Percentiles rank a stretch among this genome's conserved stretches.
phyloP scores from a whole-genome alignment of 2,329 filamentous ascomycete genomes.

The Coniochaeta sp. region DNA sequence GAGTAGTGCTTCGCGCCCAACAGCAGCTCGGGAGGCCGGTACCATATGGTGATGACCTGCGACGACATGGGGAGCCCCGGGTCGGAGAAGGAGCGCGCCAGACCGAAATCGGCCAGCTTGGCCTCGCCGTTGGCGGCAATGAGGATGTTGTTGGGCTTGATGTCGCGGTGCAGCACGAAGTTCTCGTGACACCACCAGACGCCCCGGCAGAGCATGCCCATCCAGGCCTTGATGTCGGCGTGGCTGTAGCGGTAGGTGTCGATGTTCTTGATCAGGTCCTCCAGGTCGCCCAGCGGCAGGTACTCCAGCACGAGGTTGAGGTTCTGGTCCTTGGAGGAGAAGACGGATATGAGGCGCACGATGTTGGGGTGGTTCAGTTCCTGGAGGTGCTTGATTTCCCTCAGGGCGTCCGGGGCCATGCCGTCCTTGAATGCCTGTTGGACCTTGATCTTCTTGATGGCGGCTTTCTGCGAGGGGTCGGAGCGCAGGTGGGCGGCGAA shows the following conservation, averaged over 20 bases:
- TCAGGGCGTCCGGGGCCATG: conserved; percentile 87
- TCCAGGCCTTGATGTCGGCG: conserved; percentile 96
- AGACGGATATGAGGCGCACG: conserved; percentile 85
- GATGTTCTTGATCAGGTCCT: conserved; percentile 86
- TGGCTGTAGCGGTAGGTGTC: conserved; percentile 72
- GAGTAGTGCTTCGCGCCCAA: conserved; percentile 87
- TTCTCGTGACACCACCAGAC: conserved; percentile 97
- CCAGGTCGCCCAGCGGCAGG: conserved; percentile 86
- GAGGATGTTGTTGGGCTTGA: conserved; percentile 97
- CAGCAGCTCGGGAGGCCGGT: conserved; percentile 87
- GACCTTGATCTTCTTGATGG: conserved; percentile 90
- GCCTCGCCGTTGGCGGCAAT: conserved; percentile 90
- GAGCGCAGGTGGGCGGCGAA: conserved; percentile 76
- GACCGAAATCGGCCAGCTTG: conserved; percentile 95
- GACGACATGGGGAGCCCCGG: conserved; percentile 78
- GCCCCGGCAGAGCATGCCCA: conserved; percentile 90
- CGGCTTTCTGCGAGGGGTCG: conserved; percentile 69
- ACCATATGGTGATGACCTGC: conserved; percentile 96
- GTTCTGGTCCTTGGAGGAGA: conserved; percentile 93
- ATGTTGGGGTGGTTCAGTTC: conserved; percentile 94
- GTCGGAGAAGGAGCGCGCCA: conserved; percentile 83
- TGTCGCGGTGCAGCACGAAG: conserved; percentile 90
- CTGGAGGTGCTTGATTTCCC: conserved; percentile 91
- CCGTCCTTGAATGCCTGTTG: conserved; percentile 84
- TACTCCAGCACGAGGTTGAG: conserved; percentile 94